Base-by-base conservation (phyloP, 257 asterid species). In the Primulina huaijiensis region DNA sequence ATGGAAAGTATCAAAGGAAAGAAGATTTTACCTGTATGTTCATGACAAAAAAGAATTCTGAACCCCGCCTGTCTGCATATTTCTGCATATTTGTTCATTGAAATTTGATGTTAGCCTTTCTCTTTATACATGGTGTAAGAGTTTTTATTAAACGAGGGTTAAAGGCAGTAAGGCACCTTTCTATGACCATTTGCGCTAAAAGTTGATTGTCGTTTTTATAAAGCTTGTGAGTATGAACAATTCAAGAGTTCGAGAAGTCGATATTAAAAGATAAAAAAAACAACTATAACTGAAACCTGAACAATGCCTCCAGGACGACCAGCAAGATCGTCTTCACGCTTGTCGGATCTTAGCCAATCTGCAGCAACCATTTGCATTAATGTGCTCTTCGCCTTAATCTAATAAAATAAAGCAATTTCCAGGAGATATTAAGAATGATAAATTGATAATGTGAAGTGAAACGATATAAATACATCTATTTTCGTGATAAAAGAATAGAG, bases 301-400 rank as follows among this genome's bases (percentile, higher is more conserved):
- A 92, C 95, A 50, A 92, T 87, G 89, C 94, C 76, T 65, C 88
- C 90, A 4, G 77, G 71, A 19, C 90, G 89, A 71, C 88, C 82
- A 9, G 88, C 86, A 66, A 92, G 87, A 81, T 92, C 82, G 35
- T 87, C 95, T 83, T 92, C 95, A 27, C 90, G 94, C 56, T 75
- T 82, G 58, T 83, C 80, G 4, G 96, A 92, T 75, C 79, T 86
- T 69, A 92, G 77, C 95, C 96, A 92, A 71, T 92, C 98, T 8
- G 95, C 96, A 67, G 79, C 96, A 57, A 89, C 90, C 85, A 92
- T 63, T 72, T 86, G 83, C 90, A 88, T 80, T 85, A 87, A 76
- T 40, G 88, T 83, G 67, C 81, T 81, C 72, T 83, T 88, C 37
- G 96, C 92, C 78, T 85, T 87, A 61, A 90, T 77, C 95, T 92